Percentiles rank a stretch among this genome's conserved stretches.
Conservation (phyloP, 345 rosid species). For the Reutealis trisperma region DNA sequence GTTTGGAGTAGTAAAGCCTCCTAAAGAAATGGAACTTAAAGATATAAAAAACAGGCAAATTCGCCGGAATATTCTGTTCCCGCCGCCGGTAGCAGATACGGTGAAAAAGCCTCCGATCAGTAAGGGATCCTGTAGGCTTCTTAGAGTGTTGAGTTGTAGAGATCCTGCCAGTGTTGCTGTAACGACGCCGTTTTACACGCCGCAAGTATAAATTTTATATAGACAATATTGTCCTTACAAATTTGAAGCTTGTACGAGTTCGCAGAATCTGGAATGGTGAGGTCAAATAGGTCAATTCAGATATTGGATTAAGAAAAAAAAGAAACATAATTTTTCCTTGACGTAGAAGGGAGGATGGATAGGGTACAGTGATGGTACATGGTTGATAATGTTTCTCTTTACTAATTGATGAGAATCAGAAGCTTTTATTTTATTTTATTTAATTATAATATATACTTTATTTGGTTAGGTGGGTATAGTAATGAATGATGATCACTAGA, state of each 20-base stretch:
- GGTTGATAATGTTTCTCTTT: conserved; percentile 15
- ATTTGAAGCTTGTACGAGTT: not conserved
- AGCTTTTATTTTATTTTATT: not conserved
- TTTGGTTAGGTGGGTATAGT: conserved; percentile 11
- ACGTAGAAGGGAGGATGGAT: conserved; percentile 21
- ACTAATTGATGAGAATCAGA: not conserved
- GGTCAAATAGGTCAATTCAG: not conserved
- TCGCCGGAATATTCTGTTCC: conserved; percentile 51
- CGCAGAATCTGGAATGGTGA: too few species aligned
- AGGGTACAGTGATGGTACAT: conserved; percentile 23
- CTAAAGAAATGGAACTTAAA: conserved; percentile 60
- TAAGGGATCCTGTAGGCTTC: conserved; percentile 46
- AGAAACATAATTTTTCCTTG: not conserved
- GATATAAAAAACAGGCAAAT: conserved; percentile 71
- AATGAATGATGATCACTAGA: conserved; percentile 49
- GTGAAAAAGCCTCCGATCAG: conserved; percentile 25
- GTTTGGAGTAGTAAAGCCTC: conserved; percentile 67
- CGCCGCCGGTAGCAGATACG: conserved; percentile 13
- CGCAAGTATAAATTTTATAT: conserved; percentile 22
- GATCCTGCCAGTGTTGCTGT: conserved; percentile 56
- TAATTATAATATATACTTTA: too few species aligned
- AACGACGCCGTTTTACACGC: conserved; percentile 53
- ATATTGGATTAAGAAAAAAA: not conserved
- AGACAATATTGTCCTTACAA: conserved; percentile 1
- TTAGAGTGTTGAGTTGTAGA: conserved; percentile 69